Evolutionary conservation across 2,329 filamentous ascomycete species (phyloP), one percentile per base, ranked within the genome.

Genomic region (Aspergillus alliaceus): DNA sequence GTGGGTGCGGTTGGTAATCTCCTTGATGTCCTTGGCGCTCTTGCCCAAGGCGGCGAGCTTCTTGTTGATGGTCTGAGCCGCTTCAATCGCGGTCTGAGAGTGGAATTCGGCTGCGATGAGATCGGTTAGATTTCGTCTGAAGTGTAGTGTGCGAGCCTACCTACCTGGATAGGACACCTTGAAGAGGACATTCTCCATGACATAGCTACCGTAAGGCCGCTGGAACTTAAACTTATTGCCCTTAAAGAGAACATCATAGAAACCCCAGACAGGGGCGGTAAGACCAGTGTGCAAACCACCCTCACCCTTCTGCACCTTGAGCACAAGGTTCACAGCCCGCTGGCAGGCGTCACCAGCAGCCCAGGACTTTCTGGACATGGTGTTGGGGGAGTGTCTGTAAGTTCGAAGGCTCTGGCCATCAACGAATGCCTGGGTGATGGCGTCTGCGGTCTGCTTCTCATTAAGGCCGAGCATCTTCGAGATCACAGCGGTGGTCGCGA

Each of bases 101-200:
- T 98, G 93, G 84, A 98, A 98, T 76, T 98, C 93, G 71, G 93
- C 92, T 84, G 57, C 9, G 56, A 57, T 61, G 25, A 2, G 50
- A 40, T 64, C 44, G 63, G 57, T 27, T 6, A 8, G 20, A 27
- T 15, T 6, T 27, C 22, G n/a, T 24, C 6, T 12, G 3, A 9
- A n/a, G 2, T 47, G 5, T 8, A 20, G 31, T 11, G 9, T 0
- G 24, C 18, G 46, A n/a, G n/a, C 40, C n/a, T 18, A 72, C 84
- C 75, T 82, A 91, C 90, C 90, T 72, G 93, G 93, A 77, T 97
- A 98, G 46, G 95, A 99, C 59, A 99, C 95, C 86, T 99, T 99
- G 89, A 99, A 99, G 63, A 99, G 87, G 59, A 99, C 92, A 72
- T 98, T 99, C 86, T 99, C 95, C 95, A 99, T 99, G 66, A 99